phyloP scores from a whole-genome alignment of 768 basidiomycete species.

The Rubroboletus satanas region DNA sequence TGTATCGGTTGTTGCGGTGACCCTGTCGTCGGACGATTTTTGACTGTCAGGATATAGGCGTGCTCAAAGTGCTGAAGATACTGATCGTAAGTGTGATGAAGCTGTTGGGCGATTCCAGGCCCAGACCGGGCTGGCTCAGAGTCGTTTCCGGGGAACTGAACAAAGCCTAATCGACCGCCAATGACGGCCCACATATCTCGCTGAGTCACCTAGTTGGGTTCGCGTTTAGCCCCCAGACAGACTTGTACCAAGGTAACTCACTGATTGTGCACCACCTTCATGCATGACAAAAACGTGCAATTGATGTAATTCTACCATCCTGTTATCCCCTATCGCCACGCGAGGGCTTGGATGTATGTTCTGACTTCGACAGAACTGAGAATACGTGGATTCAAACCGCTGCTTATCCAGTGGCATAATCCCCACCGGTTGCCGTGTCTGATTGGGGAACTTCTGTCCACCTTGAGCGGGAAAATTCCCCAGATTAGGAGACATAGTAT shows the following conservation, averaged over 20 bases:
- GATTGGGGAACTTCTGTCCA: slow-evolving; percentile 23
- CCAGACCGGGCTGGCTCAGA: slow-evolving; percentile 59
- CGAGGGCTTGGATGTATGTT: slow-evolving; percentile 38
- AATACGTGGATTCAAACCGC: slow-evolving; percentile 52
- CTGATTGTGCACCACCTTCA: slow-evolving; percentile 50
- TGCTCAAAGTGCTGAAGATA: slow-evolving; percentile 56
- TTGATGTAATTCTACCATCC: slow-evolving; percentile 54
- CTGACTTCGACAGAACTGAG: slow-evolving; percentile 43
- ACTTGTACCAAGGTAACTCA: slow-evolving; percentile 27
- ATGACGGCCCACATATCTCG: slow-evolving; percentile 63
- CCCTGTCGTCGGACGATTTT: slow-evolving; percentile 13
- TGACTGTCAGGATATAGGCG: slow-evolving; percentile 45
- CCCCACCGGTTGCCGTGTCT: slow-evolving; percentile 7
- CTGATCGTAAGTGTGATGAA: slow-evolving; percentile 58
- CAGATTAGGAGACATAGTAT: slow-evolving; percentile 34
- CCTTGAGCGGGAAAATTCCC: slow-evolving; percentile 22
- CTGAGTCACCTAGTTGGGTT: slow-evolving; percentile 42
- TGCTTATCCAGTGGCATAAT: slow-evolving; percentile 44
- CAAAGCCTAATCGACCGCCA: slow-evolving; percentile 63
- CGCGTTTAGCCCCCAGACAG: slow-evolving; percentile 7
- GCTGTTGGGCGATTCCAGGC: slow-evolving; percentile 56
- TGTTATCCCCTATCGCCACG: slow-evolving; percentile 47
- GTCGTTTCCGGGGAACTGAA: slow-evolving; percentile 59
- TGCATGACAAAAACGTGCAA: slow-evolving; percentile 58
- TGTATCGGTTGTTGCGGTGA: slow-evolving; percentile 13